phyloP scores from a whole-genome alignment of 1,284 basidiomycete genomes.

The Ceratobasidium sp. region DNA sequence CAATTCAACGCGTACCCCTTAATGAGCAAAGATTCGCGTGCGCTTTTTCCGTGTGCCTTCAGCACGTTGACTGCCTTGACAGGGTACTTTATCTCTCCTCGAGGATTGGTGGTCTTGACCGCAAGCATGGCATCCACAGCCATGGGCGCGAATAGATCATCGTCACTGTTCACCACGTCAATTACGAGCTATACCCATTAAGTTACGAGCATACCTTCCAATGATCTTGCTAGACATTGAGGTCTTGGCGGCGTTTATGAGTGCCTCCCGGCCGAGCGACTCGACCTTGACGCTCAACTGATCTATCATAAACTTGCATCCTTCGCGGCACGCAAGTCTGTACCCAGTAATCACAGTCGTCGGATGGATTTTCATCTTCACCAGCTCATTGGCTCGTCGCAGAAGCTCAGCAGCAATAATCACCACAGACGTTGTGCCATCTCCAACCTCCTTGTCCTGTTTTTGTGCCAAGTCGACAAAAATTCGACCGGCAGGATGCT shows the following conservation, averaged over 20 bases:
- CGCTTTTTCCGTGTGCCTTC: constrained; percentile 97
- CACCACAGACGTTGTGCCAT: constrained; percentile 99
- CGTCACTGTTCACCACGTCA: constrained; percentile 76
- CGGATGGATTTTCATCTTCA: constrained; percentile 98
- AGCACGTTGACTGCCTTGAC: constrained; percentile 99
- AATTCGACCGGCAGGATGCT: constrained; percentile 95
- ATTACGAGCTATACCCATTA: constrained; percentile 12
- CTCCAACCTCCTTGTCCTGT: constrained; percentile 99
- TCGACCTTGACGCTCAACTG: constrained; percentile 98
- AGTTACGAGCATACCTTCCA: constrained; percentile 75
- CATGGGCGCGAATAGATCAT: constrained; percentile 98
- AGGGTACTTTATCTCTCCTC: constrained; percentile 98
- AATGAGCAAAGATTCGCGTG: constrained; percentile 94
- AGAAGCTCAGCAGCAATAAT: constrained; percentile 97
- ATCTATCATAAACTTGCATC: constrained; percentile 98
- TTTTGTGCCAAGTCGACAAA: constrained; percentile 99
- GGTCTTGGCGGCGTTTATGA: constrained; percentile 98
- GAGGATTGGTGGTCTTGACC: constrained; percentile 93
- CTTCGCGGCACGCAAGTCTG: constrained; percentile 95
- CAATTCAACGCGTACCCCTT: constrained; percentile 99
- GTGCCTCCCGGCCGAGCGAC: constrained; percentile 87
- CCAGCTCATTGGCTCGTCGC: constrained; percentile 96
- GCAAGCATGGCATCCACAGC: constrained; percentile 99
- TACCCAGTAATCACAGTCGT: constrained; percentile 99
- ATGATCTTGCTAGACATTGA: constrained; percentile 99